A percentile compares a stretch with the other conserved stretches of the same genome.
These are phyloP conservation scores for Eimeria praecox DNA, from an alignment of 169 alveolate species.

Conservation along the genomic window DNA sequence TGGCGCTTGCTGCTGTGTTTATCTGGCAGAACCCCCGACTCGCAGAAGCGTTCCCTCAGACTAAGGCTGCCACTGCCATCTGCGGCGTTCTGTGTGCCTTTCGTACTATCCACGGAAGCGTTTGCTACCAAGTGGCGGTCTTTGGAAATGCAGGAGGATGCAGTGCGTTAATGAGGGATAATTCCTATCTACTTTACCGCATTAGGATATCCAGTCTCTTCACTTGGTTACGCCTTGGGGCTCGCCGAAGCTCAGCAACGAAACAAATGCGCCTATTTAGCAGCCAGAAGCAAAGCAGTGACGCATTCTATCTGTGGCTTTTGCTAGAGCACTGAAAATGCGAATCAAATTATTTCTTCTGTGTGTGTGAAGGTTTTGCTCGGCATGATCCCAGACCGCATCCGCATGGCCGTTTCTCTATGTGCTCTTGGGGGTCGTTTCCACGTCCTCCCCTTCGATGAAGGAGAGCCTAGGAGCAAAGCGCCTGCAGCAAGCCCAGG, in stretches of 20 bases:
- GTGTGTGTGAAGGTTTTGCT: slow-evolving; percentile 43
- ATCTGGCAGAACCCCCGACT: slow-evolving; percentile 41
- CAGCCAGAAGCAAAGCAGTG: neutral
- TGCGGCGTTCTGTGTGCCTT: slow-evolving; percentile 59
- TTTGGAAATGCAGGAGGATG: slow-evolving; percentile 67
- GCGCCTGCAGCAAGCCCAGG: neutral
- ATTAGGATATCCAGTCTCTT: neutral
- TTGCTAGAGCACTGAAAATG: neutral
- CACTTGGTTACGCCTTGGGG: neutral
- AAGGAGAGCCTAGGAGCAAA: neutral
- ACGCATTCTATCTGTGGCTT: neutral
- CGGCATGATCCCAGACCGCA: slow-evolving; percentile 45
- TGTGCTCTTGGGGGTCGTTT: slow-evolving; percentile 53
- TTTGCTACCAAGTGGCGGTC: slow-evolving; percentile 58
- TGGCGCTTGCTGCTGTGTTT: neutral
- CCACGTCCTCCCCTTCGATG: slow-evolving; percentile 20
- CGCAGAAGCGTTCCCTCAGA: slow-evolving; percentile 36
- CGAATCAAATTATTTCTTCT: neutral
- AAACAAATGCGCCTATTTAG: neutral
- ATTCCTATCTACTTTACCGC: neutral
- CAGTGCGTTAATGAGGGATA: slow-evolving; percentile 14
- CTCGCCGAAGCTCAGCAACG: neutral
- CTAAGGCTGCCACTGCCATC: slow-evolving; percentile 62
- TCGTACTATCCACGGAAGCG: slow-evolving; percentile 6
- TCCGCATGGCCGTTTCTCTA: slow-evolving; percentile 44